These are phyloP conservation scores for Monilinia laxa DNA, from an alignment of 2,329 filamentous ascomycete genomes.

Conservation along the genomic window DNA sequence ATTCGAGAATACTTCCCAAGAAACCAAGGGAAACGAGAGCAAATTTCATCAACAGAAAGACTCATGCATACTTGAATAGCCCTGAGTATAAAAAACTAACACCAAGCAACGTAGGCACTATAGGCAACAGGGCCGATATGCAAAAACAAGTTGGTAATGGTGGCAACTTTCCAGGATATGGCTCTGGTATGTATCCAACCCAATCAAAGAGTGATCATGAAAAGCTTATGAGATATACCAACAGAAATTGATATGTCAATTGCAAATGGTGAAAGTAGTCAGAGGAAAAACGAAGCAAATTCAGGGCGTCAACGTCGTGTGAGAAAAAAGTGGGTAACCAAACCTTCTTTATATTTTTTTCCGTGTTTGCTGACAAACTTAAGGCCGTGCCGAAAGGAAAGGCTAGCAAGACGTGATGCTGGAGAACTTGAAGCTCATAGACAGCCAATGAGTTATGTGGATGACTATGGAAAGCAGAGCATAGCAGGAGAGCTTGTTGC, in stretches of 20 bases:
- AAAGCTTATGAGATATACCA: neutral
- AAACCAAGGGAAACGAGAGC: neutral
- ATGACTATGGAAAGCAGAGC: neutral
- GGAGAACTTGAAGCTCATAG: neutral
- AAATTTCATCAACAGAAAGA: neutral
- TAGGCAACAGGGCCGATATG: neutral
- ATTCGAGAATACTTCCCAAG: neutral
- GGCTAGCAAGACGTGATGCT: neutral
- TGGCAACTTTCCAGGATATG: neutral
- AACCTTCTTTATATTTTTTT: neutral
- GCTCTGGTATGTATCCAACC: neutral
- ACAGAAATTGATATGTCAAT: neutral
- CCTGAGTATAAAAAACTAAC: neutral
- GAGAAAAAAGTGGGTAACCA: neutral
- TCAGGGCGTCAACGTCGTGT: neutral
- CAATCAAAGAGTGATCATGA: neutral
- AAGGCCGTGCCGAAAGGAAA: neutral
- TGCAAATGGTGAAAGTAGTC: neutral
- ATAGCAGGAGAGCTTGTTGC: neutral
- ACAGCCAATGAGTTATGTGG: neutral
- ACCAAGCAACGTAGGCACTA: neutral
- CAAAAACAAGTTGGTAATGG: neutral
- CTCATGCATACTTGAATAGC: neutral
- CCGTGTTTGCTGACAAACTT: neutral
- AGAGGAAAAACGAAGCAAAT: neutral